A percentile compares a stretch with the other conserved stretches of the same genome.
Evolutionary conservation across 2,329 filamentous ascomycete genomes (phyloP).

Genomic region (Fusarium euwallaceae): DNA sequence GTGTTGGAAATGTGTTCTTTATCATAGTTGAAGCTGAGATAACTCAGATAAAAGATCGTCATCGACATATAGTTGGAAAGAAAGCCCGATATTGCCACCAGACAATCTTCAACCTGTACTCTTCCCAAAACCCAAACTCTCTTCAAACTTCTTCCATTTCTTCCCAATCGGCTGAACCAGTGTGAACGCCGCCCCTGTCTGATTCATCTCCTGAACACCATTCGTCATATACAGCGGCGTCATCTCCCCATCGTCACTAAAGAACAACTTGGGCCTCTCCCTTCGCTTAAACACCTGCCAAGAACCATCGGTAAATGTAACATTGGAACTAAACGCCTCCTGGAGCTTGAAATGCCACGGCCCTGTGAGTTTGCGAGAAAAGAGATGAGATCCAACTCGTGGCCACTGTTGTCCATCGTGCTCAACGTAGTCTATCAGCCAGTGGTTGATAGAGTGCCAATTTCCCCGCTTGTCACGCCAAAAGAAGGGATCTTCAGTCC

Average conservation of each 20-base stretch:
- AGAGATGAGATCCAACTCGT: conserved; percentile 48
- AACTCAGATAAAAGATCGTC: too few species aligned
- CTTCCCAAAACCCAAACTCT: conserved; percentile 8
- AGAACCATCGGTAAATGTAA: conserved; percentile 55
- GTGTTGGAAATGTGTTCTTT: too few species aligned
- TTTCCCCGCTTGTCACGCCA: conserved; percentile 52
- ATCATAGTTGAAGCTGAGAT: too few species aligned
- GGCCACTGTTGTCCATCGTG: conserved; percentile 45
- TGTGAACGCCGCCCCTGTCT: conserved; percentile 25
- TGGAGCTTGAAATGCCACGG: conserved; percentile 49
- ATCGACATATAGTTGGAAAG: too few species aligned
- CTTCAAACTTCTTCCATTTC: conserved; percentile 30
- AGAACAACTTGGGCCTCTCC: conserved; percentile 63
- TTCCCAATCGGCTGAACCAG: conserved; percentile 31
- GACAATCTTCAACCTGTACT: neutral
- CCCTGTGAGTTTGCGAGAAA: conserved; percentile 42
- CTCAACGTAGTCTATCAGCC: conserved; percentile 47
- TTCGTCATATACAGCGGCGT: conserved; percentile 61
- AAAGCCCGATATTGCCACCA: accelerated
- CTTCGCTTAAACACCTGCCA: conserved; percentile 56
- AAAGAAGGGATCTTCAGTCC: conserved; percentile 51
- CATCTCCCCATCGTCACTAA: conserved; percentile 57
- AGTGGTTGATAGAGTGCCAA: conserved; percentile 51
- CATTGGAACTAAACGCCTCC: conserved; percentile 47
- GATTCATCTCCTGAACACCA: conserved; percentile 58